These are phyloP conservation scores for Zizania palustris DNA, from an alignment of 202 grass and related monocot species.

Conservation along the genomic window DNA sequence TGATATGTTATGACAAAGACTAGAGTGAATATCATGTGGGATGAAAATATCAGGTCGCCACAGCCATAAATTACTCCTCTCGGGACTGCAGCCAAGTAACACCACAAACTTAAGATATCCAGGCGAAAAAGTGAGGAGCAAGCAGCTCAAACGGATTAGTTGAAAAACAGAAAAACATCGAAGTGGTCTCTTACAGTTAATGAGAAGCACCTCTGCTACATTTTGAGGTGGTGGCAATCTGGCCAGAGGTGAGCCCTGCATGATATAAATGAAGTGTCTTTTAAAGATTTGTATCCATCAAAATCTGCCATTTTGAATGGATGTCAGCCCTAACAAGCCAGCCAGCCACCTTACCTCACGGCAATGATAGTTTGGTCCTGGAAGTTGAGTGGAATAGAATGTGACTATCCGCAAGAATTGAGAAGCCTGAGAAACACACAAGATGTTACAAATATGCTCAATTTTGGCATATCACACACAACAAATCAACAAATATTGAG, in stretches of 20 bases:
- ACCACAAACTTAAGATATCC: slow-evolving; percentile 1
- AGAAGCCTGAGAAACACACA: slow-evolving; percentile 56
- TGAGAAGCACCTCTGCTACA: slow-evolving; percentile 63
- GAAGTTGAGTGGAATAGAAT: slow-evolving; percentile 92
- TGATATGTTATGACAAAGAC: slow-evolving; percentile 80
- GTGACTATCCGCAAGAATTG: slow-evolving; percentile 80
- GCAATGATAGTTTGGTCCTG: slow-evolving; percentile 91
- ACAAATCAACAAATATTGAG: background rate
- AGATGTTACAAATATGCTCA: background rate
- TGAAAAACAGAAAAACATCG: background rate
- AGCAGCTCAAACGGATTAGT: background rate
- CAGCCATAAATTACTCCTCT: slow-evolving; percentile 80
- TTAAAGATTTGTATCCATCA: slow-evolving; percentile 6
- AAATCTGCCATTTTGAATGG: background rate
- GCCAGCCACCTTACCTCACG: slow-evolving; percentile 56
- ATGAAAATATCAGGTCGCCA: slow-evolving; percentile 93
- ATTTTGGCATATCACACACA: slow-evolving; percentile 3
- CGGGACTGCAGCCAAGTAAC: slow-evolving; percentile 58
- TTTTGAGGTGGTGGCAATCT: slow-evolving; percentile 67
- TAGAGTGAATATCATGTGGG: slow-evolving; percentile 93
- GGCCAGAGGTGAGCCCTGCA: slow-evolving; percentile 67
- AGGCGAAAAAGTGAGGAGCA: background rate
- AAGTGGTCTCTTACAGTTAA: slow-evolving; percentile 65
- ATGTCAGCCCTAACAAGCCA: background rate
- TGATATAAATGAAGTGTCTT: slow-evolving; percentile 8